phyloP scores from a whole-genome alignment of 2,329 filamentous ascomycete species.

The Neonectria punicea region DNA sequence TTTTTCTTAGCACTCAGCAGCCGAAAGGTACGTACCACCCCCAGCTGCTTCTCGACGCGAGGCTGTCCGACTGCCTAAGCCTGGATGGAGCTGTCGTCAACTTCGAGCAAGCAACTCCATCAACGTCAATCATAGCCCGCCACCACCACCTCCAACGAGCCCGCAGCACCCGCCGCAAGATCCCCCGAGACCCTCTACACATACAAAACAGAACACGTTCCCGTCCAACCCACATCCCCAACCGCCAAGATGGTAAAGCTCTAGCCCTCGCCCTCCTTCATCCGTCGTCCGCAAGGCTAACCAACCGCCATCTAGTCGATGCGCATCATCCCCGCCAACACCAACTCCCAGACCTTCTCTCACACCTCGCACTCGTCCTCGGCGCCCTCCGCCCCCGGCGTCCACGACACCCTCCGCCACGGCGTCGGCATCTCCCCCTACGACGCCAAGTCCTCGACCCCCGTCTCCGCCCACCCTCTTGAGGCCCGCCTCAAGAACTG shows the following conservation, averaged over 20 bases:
- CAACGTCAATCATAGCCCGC: conserved; percentile 24
- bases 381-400: conserved; percentile 90
- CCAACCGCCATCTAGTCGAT: conserved; percentile 71
- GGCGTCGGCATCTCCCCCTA: conserved; percentile 76
- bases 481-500: conserved; percentile 89
- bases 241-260: conserved; percentile 61
- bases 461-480: conserved; percentile 82
- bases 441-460: conserved; percentile 55
- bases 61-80: conserved; percentile 43
- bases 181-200: background rate
- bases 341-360: conserved; percentile 73
- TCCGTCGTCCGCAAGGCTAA: conserved; percentile 29
- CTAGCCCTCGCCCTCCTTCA: conserved; percentile 13
- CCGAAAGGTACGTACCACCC: conserved; percentile 35
- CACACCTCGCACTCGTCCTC: conserved; percentile 70
- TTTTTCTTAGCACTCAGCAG: background rate
- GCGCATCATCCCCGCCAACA: conserved; percentile 82
- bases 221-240: conserved; percentile 9
- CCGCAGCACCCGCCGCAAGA: background rate
- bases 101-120: conserved; percentile 25
- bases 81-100: conserved; percentile 19
- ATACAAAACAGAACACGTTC: conserved; percentile 7
- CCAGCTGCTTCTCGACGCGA: conserved; percentile 35
- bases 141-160: conserved; percentile 5
- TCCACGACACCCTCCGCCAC: conserved; percentile 92